Conservation (phyloP, 371 early-diverging fungal species). For the Zychaea mexicana region DNA sequence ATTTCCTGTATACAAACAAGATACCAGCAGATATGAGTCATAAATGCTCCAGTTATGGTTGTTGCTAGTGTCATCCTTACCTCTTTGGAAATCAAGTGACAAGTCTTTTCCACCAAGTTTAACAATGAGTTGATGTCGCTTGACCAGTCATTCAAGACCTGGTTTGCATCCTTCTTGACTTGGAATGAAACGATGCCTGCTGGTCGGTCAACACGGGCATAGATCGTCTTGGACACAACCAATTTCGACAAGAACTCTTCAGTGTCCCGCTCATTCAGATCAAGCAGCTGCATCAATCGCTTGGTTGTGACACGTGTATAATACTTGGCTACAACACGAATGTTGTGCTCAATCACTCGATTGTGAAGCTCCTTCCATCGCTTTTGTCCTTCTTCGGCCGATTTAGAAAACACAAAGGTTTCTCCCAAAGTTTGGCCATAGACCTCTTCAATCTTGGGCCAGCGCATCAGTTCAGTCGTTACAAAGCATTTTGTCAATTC, state of each 20-base stretch:
- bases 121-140: conserved; percentile 85
- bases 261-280: conserved; percentile 65
- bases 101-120: conserved; percentile 92
- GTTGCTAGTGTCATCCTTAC: conserved; percentile 24
- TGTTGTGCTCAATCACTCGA: conserved; percentile 97
- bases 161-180: conserved; percentile 81
- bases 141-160: conserved; percentile 92
- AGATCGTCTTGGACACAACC: conserved; percentile 92
- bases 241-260: conserved; percentile 91
- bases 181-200: conserved; percentile 90
- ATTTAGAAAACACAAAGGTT: conserved; percentile 71
- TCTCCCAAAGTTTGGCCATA: conserved; percentile 76
- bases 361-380: conserved; percentile 87
- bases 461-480: conserved; percentile 90
- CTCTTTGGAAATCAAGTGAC: conserved; percentile 96
- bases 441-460: conserved; percentile 88
- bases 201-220: conserved; percentile 94
- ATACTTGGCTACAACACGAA: conserved; percentile 94
- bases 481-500: conserved; percentile 89
- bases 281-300: conserved; percentile 52
- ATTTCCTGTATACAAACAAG: conserved; percentile 58
- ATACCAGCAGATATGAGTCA: background rate
- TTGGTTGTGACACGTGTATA: conserved; percentile 87
- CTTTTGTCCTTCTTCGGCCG: conserved; percentile 77
- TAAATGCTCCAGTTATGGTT: background rate